A percentile compares a stretch with the other conserved stretches of the same genome.
Conservation (phyloP, 2,329 filamentous ascomycete genomes). For the Fusarium praegraminearum region DNA sequence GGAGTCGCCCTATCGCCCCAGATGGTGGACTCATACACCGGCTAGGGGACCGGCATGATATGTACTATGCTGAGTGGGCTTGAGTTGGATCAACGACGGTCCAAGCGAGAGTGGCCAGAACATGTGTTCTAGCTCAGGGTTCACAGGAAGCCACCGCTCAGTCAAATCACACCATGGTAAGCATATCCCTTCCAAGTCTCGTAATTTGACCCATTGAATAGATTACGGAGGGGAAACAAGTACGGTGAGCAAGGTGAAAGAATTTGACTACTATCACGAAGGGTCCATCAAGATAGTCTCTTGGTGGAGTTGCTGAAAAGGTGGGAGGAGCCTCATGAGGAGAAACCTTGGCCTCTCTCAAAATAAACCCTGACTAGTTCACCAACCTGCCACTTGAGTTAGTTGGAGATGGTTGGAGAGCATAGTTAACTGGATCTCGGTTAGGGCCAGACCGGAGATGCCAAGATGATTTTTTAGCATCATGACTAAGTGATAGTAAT, state of each 20-base stretch:
- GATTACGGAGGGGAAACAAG: neutral
- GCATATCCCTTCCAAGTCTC: conserved; percentile 23
- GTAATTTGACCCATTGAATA: conserved; percentile 7
- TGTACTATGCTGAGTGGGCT: neutral
- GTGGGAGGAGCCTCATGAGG: conserved; percentile 38
- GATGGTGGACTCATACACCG: conserved; percentile 8
- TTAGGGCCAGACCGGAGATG: conserved; percentile 5
- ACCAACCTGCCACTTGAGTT: neutral
- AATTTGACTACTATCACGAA: conserved; percentile 42
- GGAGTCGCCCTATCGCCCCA: conserved; percentile 5
- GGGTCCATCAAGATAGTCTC: conserved; percentile 25
- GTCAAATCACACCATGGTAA: conserved; percentile 23
- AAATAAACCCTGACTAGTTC: conserved; percentile 6
- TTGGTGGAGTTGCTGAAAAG: conserved; percentile 39
- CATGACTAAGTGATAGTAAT: conserved; percentile 11
- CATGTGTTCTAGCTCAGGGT: conserved; percentile 26
- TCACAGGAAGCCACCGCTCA: conserved; percentile 3
- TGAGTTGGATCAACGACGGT: conserved; percentile 1
- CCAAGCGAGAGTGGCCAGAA: conserved; percentile 29
- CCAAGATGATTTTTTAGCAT: neutral
- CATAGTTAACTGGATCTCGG: neutral
- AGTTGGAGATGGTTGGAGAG: conserved; percentile 28
- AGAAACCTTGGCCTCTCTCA: conserved; percentile 27
- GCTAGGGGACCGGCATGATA: neutral
- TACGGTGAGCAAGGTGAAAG: conserved; percentile 21